Evolutionary conservation across 345 rosid species (phyloP).

Genomic region (Populus alba): DNA sequence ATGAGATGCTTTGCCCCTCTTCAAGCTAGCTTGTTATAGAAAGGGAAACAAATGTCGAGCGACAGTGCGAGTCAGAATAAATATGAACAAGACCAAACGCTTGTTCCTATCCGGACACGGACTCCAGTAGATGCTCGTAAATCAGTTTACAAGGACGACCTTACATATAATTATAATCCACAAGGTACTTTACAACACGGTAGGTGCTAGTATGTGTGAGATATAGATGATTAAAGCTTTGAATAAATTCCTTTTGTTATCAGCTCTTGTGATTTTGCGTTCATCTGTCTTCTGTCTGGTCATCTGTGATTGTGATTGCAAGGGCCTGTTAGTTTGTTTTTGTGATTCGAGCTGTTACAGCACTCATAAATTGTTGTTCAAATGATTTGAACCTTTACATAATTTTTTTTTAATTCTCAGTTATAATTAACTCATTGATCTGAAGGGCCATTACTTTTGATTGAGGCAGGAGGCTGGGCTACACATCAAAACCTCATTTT

Average conservation of each 20-base stretch:
- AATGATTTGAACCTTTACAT: too few species aligned
- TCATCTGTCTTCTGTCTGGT: too few species aligned
- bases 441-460: too few species aligned
- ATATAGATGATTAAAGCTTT: too few species aligned
- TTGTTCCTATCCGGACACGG: neutral
- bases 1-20: neutral
- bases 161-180: neutral
- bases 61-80: slow-evolving; percentile 11
- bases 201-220: neutral
- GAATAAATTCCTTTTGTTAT: neutral
- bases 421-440: too few species aligned
- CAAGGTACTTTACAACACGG: neutral
- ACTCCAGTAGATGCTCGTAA: slow-evolving; percentile 14
- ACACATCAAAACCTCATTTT: too few species aligned
- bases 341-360: too few species aligned
- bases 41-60: neutral
- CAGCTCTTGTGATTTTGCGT: neutral
- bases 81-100: neutral
- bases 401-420: too few species aligned
- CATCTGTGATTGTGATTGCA: too few species aligned
- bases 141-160: slow-evolving; percentile 11
- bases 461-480: too few species aligned
- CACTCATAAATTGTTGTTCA: too few species aligned
- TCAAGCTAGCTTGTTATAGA: neutral
- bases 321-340: too few species aligned